These are phyloP conservation scores for Mesotaenium endlicherianum DNA, from an alignment of 139 green algal genomes.

Conservation along the genomic window DNA sequence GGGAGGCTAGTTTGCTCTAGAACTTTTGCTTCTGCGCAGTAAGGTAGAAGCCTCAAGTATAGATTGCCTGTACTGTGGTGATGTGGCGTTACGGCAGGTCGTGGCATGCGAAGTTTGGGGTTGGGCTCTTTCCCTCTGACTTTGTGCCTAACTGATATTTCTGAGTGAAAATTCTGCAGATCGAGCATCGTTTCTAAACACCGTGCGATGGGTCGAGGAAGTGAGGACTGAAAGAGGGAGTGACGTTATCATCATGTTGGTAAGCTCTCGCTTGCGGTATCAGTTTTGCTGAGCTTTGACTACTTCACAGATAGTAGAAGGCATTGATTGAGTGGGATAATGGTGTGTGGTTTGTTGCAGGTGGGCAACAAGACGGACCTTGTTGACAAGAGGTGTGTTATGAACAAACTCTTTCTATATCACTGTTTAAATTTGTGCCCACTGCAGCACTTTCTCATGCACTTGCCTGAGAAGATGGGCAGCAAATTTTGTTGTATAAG, in stretches of 20 bases:
- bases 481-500: too few species aligned
- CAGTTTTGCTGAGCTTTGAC: neutral
- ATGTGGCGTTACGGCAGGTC: too few species aligned
- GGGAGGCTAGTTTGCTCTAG: too few species aligned
- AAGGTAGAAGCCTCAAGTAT: too few species aligned
- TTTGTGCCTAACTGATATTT: too few species aligned
- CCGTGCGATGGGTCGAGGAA: constrained; percentile 93
- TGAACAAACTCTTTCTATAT: neutral
- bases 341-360: constrained; percentile 14
- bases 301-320: neutral
- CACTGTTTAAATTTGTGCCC: neutral
- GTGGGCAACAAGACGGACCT: constrained; percentile 99
- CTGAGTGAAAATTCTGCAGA: too few species aligned
- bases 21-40: too few species aligned
- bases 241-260: constrained; percentile 97
- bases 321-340: neutral
- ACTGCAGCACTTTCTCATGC: too few species aligned
- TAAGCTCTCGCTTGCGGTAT: neutral
- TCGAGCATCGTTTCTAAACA: constrained; percentile 93
- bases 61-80: too few species aligned
- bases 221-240: constrained; percentile 90
- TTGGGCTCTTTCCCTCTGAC: too few species aligned
- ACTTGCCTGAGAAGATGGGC: too few species aligned
- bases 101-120: too few species aligned
- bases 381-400: constrained; percentile 82